Conservation (phyloP, 2,329 filamentous ascomycete genomes). For the Grosmannia penicillata region DNA sequence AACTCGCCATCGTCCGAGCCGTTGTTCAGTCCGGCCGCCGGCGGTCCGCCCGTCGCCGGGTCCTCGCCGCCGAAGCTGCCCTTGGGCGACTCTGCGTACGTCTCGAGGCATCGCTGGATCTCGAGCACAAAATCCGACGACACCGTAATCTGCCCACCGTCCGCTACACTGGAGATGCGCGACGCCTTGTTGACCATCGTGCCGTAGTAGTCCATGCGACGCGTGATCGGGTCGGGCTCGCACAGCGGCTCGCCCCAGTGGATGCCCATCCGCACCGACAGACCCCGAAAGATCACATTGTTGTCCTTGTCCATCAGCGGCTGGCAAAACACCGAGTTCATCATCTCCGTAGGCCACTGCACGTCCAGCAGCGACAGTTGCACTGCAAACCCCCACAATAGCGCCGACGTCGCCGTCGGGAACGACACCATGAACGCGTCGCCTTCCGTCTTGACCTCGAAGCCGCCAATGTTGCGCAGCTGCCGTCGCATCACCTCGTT, state of each 20-base stretch:
- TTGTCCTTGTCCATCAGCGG: conserved; percentile 71
- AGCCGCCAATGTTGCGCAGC: conserved; percentile 83
- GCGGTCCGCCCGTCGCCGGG: conserved; percentile 10
- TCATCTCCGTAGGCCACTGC: conserved; percentile 83
- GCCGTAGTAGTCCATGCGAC: conserved; percentile 98
- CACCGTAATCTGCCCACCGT: conserved; percentile 93
- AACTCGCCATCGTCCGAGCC: conserved; percentile 57
- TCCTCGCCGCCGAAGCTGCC: conserved; percentile 29
- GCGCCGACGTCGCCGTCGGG: conserved; percentile 81
- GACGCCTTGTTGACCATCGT: conserved; percentile 98
- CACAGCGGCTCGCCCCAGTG: conserved; percentile 92
- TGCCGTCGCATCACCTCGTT: conserved; percentile 95
- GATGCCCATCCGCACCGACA: conserved; percentile 94
- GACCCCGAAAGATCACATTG: conserved; percentile 78
- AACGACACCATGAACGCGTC: conserved; percentile 99
- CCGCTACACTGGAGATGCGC: conserved; percentile 84
- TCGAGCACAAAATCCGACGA: conserved; percentile 95
- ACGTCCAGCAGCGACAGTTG: conserved; percentile 79
- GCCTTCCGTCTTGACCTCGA: conserved; percentile 98
- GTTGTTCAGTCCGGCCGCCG: background rate
- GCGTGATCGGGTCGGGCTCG: conserved; percentile 88
- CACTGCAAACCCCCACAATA: conserved; percentile 93
- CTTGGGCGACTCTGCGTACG: conserved; percentile 71
- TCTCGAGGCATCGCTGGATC: conserved; percentile 80
- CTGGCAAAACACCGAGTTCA: conserved; percentile 74